phyloP scores from a whole-genome alignment of 2,329 filamentous ascomycete genomes.

The Lizonia empirigonia region DNA sequence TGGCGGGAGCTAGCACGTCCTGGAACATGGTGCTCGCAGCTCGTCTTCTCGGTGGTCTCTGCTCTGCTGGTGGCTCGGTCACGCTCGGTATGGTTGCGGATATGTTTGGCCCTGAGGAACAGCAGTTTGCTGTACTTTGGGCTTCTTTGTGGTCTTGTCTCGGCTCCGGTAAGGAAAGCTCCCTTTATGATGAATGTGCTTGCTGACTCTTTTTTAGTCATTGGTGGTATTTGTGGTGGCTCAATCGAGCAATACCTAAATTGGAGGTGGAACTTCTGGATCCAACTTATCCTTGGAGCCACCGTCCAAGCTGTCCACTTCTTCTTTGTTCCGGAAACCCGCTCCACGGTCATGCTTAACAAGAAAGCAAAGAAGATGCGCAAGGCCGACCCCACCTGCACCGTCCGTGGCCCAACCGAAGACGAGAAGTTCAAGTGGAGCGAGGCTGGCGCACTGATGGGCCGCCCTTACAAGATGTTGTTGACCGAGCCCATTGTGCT shows the following conservation, averaged over 20 bases:
- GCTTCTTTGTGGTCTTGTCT: slow-evolving; percentile 68
- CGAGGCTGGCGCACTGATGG: slow-evolving; percentile 57
- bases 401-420: slow-evolving; percentile 74
- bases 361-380: slow-evolving; percentile 75
- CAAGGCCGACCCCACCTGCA: slow-evolving; percentile 53
- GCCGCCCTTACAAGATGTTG: slow-evolving; percentile 73
- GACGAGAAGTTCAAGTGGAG: slow-evolving; percentile 44
- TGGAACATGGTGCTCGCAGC: slow-evolving; percentile 71
- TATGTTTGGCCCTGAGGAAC: slow-evolving; percentile 62
- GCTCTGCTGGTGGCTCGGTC: slow-evolving; percentile 66
- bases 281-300: slow-evolving; percentile 78
- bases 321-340: slow-evolving; percentile 74
- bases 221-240: slow-evolving; percentile 80
- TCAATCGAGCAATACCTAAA: slow-evolving; percentile 70
- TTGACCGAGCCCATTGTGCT: slow-evolving; percentile 75
- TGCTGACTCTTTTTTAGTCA: slow-evolving; percentile 64
- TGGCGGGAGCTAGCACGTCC: slow-evolving; percentile 63
- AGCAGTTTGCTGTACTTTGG: slow-evolving; percentile 69
- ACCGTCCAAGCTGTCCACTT: slow-evolving; percentile 71
- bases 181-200: slow-evolving; percentile 16
- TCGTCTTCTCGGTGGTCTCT: slow-evolving; percentile 45
- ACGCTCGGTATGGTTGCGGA: slow-evolving; percentile 69
- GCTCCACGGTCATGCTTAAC: slow-evolving; percentile 77
- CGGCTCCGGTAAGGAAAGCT: slow-evolving; percentile 62
- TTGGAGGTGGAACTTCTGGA: slow-evolving; percentile 82